Evolutionary conservation across 345 rosid species (phyloP).

Genomic region (Mercurialis annua): DNA sequence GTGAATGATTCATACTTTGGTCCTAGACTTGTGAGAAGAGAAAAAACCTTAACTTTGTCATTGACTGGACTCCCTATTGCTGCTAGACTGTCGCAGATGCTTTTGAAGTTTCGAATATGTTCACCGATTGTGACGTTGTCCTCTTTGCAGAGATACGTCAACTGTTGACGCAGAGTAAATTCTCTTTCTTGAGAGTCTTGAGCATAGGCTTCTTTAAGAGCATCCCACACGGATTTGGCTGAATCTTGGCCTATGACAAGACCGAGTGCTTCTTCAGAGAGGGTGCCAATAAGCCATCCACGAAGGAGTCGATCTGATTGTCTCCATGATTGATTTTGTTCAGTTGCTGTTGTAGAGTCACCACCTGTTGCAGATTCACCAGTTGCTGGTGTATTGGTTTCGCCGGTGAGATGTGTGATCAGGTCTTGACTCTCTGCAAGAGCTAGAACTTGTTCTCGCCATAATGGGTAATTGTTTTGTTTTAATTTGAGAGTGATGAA

Average conservation of each 20-base stretch:
- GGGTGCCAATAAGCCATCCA: neutral
- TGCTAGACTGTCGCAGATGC: neutral
- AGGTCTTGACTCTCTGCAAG: slow-evolving; percentile 6
- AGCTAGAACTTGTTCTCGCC: neutral
- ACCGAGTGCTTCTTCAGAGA: neutral
- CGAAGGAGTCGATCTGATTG: neutral
- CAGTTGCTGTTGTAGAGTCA: neutral
- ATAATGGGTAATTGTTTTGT: neutral
- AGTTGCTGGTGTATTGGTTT: neutral
- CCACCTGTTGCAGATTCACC: neutral
- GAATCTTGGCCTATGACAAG: neutral
- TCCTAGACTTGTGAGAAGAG: neutral
- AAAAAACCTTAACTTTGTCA: neutral
- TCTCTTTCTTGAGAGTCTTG: too few relatives aligned
- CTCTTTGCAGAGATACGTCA: neutral
- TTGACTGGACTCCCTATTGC: neutral
- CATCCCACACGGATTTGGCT: too few relatives aligned
- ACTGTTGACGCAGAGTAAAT: neutral
- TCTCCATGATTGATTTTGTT: neutral
- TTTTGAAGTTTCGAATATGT: neutral
- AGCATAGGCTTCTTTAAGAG: too few relatives aligned
- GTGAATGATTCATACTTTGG: neutral
- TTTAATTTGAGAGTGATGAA: neutral
- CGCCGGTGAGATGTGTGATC: neutral
- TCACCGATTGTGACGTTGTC: neutral